These are phyloP conservation scores for Kluyveromyces wickerhamii DNA, from an alignment of 805 yeast genomes.

Conservation along the genomic window DNA sequence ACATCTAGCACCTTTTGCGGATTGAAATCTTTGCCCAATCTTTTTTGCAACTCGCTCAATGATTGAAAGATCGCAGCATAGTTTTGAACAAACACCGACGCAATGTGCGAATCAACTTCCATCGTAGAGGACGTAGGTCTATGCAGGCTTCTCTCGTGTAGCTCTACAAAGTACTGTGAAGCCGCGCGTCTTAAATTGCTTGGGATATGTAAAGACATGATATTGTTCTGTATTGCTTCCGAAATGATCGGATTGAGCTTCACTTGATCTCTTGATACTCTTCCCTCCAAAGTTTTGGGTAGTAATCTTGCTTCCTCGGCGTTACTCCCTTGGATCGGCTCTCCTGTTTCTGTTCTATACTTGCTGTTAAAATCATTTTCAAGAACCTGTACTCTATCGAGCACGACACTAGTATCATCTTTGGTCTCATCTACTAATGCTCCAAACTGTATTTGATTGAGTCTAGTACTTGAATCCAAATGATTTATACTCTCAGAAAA, in stretches of 20 bases:
- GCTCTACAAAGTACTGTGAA: constrained; percentile 43
- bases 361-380: constrained; percentile 24
- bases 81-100: constrained; percentile 72
- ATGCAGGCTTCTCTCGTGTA: constrained; percentile 49
- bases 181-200: constrained; percentile 55
- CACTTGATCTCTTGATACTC: constrained; percentile 42
- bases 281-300: constrained; percentile 48
- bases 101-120: constrained; percentile 75
- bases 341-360: constrained; percentile 25
- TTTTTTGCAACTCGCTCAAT: constrained; percentile 52
- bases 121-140: constrained; percentile 35
- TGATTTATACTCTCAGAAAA: constrained; percentile 1
- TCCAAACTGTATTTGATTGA: constrained; percentile 8
- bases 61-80: constrained; percentile 65
- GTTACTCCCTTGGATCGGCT: constrained; percentile 12
- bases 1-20: constrained; percentile 70
- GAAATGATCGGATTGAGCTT: constrained; percentile 51
- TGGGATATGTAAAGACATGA: constrained; percentile 54
- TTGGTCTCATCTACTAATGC: constrained; percentile 9
- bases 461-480: constrained; percentile 4
- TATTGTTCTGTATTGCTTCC: constrained; percentile 53
- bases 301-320: constrained; percentile 39
- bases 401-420: constrained; percentile 17
- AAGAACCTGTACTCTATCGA: constrained; percentile 31
- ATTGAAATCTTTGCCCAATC: constrained; percentile 46